phyloP scores from a whole-genome alignment of 352 stramenopile genomes.

The Pythium dissimile region DNA sequence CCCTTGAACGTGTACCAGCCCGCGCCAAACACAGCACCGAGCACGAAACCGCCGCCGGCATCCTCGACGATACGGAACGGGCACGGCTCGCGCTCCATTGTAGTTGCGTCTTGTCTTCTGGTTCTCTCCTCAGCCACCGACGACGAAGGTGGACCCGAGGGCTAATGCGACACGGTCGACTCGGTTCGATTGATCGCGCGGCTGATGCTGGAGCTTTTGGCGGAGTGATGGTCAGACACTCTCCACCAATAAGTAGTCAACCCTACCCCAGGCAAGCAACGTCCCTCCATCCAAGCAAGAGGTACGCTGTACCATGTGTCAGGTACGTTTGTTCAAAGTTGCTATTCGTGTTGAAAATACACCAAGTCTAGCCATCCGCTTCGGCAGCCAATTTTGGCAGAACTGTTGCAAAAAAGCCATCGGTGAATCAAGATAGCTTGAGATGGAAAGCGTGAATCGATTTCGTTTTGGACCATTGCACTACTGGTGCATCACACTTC shows the following conservation, averaged over 20 bases:
- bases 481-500: too few relatives aligned
- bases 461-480: too few relatives aligned
- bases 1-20: constrained; percentile 98
- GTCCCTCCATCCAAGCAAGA: too few relatives aligned
- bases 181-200: not conserved
- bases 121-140: too few relatives aligned
- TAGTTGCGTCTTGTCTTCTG: not conserved
- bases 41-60: constrained; percentile 96
- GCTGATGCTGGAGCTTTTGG: constrained; percentile 3
- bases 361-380: too few relatives aligned
- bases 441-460: too few relatives aligned
- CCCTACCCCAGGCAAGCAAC: constrained; percentile 7
- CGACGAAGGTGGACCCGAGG: not conserved
- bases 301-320: too few relatives aligned
- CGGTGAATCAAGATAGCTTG: too few relatives aligned
- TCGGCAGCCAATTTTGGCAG: too few relatives aligned
- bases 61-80: constrained; percentile 99
- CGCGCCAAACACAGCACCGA: constrained; percentile 93
- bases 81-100: constrained; percentile 92
- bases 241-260: constrained; percentile 24
- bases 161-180: not conserved
- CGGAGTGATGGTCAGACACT: constrained; percentile 19
- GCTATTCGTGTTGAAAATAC: too few relatives aligned
- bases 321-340: too few relatives aligned
- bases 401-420: too few relatives aligned